Conservation (phyloP, 495 filamentous ascomycete species). For the Amorphotheca resinae region DNA sequence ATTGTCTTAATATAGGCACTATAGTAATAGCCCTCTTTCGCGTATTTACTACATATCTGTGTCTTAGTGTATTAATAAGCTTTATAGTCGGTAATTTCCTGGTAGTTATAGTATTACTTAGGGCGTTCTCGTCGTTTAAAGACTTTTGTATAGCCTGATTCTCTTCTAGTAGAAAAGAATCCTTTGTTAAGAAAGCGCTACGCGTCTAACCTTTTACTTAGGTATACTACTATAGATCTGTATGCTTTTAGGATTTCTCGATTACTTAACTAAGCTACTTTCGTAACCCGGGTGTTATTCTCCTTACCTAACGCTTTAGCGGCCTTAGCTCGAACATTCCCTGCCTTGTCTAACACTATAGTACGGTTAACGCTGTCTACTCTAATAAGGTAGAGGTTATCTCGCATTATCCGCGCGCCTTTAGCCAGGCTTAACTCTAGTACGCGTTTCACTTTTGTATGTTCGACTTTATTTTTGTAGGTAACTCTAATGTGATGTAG, state of each 20-base stretch:
- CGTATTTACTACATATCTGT: conserved; percentile 1
- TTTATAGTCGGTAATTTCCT: not conserved
- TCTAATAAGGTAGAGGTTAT: not conserved
- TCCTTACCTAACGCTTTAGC: not conserved
- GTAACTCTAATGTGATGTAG: not conserved
- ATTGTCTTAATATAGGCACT: not conserved
- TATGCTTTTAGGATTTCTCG: not conserved
- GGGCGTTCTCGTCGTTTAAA: not conserved
- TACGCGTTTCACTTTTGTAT: not conserved
- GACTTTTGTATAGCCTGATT: not conserved
- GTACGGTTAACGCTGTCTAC: not conserved
- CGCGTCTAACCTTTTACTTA: not conserved
- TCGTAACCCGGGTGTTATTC: not conserved
- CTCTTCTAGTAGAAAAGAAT: not conserved
- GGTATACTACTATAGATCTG: not conserved
- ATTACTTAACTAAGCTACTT: not conserved
- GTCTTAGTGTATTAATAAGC: not conserved
- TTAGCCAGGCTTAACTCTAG: not conserved
- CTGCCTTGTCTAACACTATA: not conserved
- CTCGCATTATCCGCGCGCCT: not conserved
- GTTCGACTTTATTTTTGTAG: not conserved
- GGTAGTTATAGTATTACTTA: not conserved
- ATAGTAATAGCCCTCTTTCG: not conserved
- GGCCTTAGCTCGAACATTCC: not conserved
- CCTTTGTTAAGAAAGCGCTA: not conserved